Evolutionary conservation across 2,329 filamentous ascomycete genomes (phyloP).

Genomic region (Drechslerella stenobrocha): DNA sequence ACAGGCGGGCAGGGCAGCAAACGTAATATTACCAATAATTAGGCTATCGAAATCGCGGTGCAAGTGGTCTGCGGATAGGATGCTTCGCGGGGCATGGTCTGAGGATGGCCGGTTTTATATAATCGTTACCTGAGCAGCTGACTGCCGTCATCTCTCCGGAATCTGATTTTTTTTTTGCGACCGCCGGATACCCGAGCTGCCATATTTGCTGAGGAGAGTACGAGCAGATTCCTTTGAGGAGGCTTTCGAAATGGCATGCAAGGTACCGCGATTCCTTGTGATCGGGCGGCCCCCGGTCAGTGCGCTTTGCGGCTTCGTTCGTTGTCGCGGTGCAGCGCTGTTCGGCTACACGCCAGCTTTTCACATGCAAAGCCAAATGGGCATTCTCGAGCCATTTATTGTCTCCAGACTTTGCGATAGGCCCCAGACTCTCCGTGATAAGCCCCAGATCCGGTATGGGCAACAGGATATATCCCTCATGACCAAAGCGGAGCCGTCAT

Average conservation of each 20-base stretch:
- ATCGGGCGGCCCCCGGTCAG: constrained; percentile 36
- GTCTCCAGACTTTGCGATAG: neutral
- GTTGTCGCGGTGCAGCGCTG: constrained; percentile 28
- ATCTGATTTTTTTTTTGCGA: constrained; percentile 43
- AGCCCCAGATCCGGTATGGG: neutral
- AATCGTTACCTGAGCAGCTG: constrained; percentile 9
- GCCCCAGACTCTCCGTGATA: neutral
- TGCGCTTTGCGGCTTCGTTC: neutral
- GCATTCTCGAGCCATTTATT: neutral
- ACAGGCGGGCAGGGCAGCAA: constrained; percentile 1
- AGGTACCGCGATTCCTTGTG: constrained; percentile 19
- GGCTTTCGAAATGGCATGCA: constrained; percentile 16
- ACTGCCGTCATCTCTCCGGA: neutral
- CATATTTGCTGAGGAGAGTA: constrained; percentile 15
- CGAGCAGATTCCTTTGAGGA: too few relatives aligned
- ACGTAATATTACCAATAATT: constrained; percentile 20
- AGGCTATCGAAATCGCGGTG: constrained; percentile 6
- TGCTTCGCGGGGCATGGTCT: constrained; percentile 36
- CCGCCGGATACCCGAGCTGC: constrained; percentile 44
- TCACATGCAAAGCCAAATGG: constrained; percentile 23
- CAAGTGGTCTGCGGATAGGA: constrained; percentile 32
- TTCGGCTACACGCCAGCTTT: constrained; percentile 39
- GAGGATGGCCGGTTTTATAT: constrained; percentile 45
- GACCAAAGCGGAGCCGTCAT: too few relatives aligned
- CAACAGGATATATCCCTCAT: too few relatives aligned